Evolutionary conservation across 768 basidiomycete genomes (phyloP).

Genomic region (Gymnopilus junonius): DNA sequence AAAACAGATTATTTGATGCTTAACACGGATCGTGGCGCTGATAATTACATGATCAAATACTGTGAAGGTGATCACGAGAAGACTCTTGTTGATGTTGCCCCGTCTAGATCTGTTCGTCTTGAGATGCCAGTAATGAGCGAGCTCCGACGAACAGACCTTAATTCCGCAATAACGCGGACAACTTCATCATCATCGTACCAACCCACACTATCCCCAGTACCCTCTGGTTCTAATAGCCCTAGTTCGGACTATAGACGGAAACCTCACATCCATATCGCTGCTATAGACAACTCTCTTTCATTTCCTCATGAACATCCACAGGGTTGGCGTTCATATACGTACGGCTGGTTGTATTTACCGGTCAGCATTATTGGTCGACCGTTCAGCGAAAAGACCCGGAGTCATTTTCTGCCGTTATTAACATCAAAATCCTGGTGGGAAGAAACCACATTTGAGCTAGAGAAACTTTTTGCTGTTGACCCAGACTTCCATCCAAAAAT

Average conservation of each 20-base stretch:
- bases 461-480: conserved; percentile 79
- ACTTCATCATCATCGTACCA: conserved; percentile 42
- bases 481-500: conserved; percentile 90
- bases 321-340: conserved; percentile 80
- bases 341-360: conserved; percentile 88
- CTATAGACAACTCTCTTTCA: conserved; percentile 91
- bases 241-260: conserved; percentile 56
- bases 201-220: conserved; percentile 38
- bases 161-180: conserved; percentile 40
- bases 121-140: conserved; percentile 80
- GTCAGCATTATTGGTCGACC: conserved; percentile 85
- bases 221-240: conserved; percentile 39
- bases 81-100: conserved; percentile 77
- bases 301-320: conserved; percentile 92
- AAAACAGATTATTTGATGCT: conserved; percentile 85
- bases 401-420: conserved; percentile 80
- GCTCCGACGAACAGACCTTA: conserved; percentile 51
- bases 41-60: conserved; percentile 94
- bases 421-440: conserved; percentile 92
- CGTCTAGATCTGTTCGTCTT: conserved; percentile 65
- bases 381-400: conserved; percentile 81
- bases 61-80: conserved; percentile 84
- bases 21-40: conserved; percentile 87
- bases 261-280: conserved; percentile 89
- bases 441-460: conserved; percentile 78